Evolutionary conservation across 1,284 basidiomycete species (phyloP).

Genomic region (Cryptococcus jaspeensis): DNA sequence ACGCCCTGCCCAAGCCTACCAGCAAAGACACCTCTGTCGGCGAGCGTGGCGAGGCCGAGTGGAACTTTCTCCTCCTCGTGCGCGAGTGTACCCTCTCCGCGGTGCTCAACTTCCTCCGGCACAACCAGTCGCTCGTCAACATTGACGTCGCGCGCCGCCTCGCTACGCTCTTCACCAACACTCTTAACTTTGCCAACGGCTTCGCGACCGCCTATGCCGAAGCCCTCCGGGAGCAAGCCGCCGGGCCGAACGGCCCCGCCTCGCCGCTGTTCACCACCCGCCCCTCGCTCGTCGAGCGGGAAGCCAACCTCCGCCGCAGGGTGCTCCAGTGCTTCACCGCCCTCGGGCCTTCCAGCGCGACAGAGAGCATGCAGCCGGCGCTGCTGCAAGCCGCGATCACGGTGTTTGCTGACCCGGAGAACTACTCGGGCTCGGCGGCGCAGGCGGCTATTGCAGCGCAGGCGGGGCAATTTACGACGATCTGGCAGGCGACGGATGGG

Average conservation of each 20-base stretch:
- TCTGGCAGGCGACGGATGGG: slow-evolving; percentile 86
- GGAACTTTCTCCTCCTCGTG: slow-evolving; percentile 88
- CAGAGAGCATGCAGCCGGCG: slow-evolving; percentile 74
- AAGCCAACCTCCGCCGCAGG: slow-evolving; percentile 77
- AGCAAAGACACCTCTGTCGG: slow-evolving; percentile 72
- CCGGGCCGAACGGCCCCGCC: slow-evolving; percentile 36
- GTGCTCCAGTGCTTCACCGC: slow-evolving; percentile 86
- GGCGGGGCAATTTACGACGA: slow-evolving; percentile 74
- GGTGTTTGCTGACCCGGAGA: slow-evolving; percentile 76
- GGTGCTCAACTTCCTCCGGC: slow-evolving; percentile 79
- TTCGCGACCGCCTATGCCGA: slow-evolving; percentile 54
- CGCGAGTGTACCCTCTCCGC: slow-evolving; percentile 87
- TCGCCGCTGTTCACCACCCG: slow-evolving; percentile 54
- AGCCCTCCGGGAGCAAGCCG: slow-evolving; percentile 48
- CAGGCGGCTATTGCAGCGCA: slow-evolving; percentile 91
- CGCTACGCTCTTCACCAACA: slow-evolving; percentile 81
- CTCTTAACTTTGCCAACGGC: slow-evolving; percentile 78
- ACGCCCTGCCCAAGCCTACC: slow-evolving; percentile 91
- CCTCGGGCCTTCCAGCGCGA: slow-evolving; percentile 73
- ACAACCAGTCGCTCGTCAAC: slow-evolving; percentile 77
- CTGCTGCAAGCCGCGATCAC: slow-evolving; percentile 82
- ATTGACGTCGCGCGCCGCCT: slow-evolving; percentile 87
- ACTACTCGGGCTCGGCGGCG: slow-evolving; percentile 69
- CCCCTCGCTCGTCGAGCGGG: slow-evolving; percentile 71
- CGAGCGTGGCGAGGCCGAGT: slow-evolving; percentile 72